Evolutionary conservation across 768 basidiomycete species (phyloP).

Genomic region (Pleurotus ostreatus): DNA sequence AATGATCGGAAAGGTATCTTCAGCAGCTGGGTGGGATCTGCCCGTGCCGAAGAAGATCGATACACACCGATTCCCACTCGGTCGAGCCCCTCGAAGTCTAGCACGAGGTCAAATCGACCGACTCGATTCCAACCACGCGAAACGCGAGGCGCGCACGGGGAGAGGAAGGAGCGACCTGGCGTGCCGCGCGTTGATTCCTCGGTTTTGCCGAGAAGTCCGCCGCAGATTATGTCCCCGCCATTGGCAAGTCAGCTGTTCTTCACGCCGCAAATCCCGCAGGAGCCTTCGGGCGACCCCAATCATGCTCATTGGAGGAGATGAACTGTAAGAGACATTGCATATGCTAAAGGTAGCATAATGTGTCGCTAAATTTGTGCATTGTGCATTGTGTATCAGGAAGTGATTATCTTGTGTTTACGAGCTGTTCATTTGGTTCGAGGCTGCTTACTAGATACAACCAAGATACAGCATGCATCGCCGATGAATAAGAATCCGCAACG

Average conservation of each 20-base stretch:
- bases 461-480: too few species aligned
- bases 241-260: slow-evolving; percentile 57
- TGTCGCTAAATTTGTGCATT: not conserved
- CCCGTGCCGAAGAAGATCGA: slow-evolving; percentile 23
- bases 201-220: slow-evolving; percentile 52
- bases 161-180: slow-evolving; percentile 15
- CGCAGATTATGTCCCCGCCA: slow-evolving; percentile 51
- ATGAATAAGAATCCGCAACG: too few species aligned
- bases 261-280: slow-evolving; percentile 24
- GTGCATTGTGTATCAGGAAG: too few species aligned
- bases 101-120: not conserved
- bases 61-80: slow-evolving; percentile 37
- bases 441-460: too few species aligned
- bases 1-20: slow-evolving; percentile 9
- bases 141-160: too few species aligned
- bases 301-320: not conserved
- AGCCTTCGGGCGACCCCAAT: not conserved
- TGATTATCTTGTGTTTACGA: too few species aligned
- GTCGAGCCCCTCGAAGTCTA: slow-evolving; percentile 11
- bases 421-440: too few species aligned
- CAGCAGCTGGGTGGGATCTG: not conserved
- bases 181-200: slow-evolving; percentile 24
- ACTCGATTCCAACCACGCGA: not conserved
- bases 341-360: not conserved
- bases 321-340: too few species aligned